These are phyloP conservation scores for Fusarium staphyleae DNA, from an alignment of 2,329 filamentous ascomycete genomes.

Conservation along the genomic window DNA sequence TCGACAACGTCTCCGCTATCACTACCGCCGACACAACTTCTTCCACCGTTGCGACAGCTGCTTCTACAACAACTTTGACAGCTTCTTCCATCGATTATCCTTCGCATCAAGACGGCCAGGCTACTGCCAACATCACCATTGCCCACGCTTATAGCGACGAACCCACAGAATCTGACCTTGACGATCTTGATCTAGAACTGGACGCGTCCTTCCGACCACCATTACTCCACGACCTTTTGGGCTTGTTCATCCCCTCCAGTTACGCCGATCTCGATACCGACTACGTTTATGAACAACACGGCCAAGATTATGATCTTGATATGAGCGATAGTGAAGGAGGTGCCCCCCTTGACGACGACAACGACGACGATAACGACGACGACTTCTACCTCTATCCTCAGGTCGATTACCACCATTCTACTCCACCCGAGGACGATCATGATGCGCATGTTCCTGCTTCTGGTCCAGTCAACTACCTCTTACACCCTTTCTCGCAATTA, in stretches of 20 bases:
- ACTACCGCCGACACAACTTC: conserved; percentile 12
- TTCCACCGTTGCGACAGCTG: conserved; percentile 10
- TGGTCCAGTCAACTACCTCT: conserved; percentile 25
- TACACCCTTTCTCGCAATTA: conserved; percentile 11
- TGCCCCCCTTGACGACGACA: conserved; percentile 30
- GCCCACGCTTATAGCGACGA: conserved; percentile 6
- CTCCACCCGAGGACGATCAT: conserved; percentile 16
- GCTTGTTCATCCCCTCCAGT: too few relatives aligned
- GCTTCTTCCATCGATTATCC: conserved; percentile 2
- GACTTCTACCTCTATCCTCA: conserved; percentile 9
- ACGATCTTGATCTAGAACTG: too few relatives aligned
- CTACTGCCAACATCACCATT: conserved; percentile 2
- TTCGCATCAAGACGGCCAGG: conserved; percentile 5
- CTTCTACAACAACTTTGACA: conserved; percentile 3
- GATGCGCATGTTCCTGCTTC: conserved; percentile 16
- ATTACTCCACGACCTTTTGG: too few relatives aligned
- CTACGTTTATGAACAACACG: conserved; percentile 22
- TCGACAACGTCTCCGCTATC: conserved; percentile 17
- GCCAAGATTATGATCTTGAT: conserved; percentile 42
- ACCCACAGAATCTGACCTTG: conserved; percentile 13
- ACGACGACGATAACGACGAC: conserved; percentile 18
- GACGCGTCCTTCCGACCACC: too few relatives aligned
- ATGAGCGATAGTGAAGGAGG: conserved; percentile 49
- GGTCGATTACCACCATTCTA: conserved; percentile 14
- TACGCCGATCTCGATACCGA: too few relatives aligned